Conservation (phyloP, 306 rosid genomes). For the Citrullus colocynthis region DNA sequence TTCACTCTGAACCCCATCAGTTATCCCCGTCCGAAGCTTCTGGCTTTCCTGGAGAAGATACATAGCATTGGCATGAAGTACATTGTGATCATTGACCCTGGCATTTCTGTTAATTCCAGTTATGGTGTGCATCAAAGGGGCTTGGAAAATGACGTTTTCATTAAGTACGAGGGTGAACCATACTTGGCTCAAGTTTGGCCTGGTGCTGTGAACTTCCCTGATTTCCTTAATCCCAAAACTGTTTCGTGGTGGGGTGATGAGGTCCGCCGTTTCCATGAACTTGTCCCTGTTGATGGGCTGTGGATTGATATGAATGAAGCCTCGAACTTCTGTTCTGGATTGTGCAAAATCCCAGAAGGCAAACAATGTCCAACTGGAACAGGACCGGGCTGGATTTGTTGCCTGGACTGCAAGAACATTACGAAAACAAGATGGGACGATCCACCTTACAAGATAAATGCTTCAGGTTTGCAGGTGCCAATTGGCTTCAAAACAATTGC, state of each 20-base stretch:
- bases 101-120: slow-evolving; percentile 55
- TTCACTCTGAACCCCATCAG: slow-evolving; percentile 58
- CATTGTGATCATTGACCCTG: slow-evolving; percentile 81
- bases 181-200: slow-evolving; percentile 98
- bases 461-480: slow-evolving; percentile 72
- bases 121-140: slow-evolving; percentile 82
- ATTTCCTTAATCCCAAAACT: slow-evolving; percentile 83
- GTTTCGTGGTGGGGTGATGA: slow-evolving; percentile 92
- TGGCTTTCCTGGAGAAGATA: slow-evolving; percentile 68
- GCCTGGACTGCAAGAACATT: slow-evolving; percentile 87
- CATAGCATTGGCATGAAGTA: slow-evolving; percentile 87
- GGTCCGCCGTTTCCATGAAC: slow-evolving; percentile 82
- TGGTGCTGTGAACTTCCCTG: slow-evolving; percentile 87
- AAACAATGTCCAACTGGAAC: slow-evolving; percentile 53
- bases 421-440: slow-evolving; percentile 86
- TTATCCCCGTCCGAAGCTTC: slow-evolving; percentile 73
- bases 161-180: slow-evolving; percentile 76
- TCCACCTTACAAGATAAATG: slow-evolving; percentile 92
- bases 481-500: slow-evolving; percentile 87
- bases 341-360: slow-evolving; percentile 63
- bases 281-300: slow-evolving; percentile 83
- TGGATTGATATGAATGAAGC: slow-evolving; percentile 98
- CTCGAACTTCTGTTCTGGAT: slow-evolving; percentile 84
- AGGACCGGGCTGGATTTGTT: slow-evolving; percentile 82
- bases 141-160: slow-evolving; percentile 63